Conservation (phyloP, 345 rosid species). For the Citrus unshiu region DNA sequence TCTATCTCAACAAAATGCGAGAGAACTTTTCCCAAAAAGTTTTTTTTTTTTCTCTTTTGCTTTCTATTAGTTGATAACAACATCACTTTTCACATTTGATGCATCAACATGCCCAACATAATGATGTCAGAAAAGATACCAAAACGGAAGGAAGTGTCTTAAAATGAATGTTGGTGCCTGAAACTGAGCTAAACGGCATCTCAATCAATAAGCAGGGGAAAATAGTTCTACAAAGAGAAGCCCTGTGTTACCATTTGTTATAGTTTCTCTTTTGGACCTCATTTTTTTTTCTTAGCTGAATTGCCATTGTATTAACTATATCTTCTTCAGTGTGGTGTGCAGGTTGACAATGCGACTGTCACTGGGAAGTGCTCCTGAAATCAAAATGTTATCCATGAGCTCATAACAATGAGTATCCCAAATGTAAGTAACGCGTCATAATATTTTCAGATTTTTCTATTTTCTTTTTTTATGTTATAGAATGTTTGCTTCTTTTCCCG, state of each 20-base stretch:
- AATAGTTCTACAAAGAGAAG: not conserved
- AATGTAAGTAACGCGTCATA: slow-evolving; percentile 46
- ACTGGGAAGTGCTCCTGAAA: slow-evolving; percentile 46
- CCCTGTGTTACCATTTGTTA: not conserved
- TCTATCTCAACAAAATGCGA: too few relatives aligned
- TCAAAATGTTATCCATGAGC: slow-evolving; percentile 57
- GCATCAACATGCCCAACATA: too few relatives aligned
- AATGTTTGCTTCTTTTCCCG: slow-evolving; percentile 68
- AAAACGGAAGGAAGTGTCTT: too few relatives aligned
- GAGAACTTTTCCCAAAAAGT: too few relatives aligned
- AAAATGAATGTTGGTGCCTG: too few relatives aligned
- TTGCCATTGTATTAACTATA: not conserved
- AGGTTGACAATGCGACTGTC: slow-evolving; percentile 53
- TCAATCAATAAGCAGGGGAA: not conserved
- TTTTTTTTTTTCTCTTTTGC: too few relatives aligned
- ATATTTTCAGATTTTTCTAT: slow-evolving; percentile 1
- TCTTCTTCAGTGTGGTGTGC: slow-evolving; percentile 39
- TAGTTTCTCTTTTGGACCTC: not conserved
- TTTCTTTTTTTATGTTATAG: slow-evolving; percentile 35
- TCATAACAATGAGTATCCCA: slow-evolving; percentile 32
- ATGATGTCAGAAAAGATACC: too few relatives aligned
- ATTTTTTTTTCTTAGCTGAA: not conserved
- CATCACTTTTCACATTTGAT: too few relatives aligned
- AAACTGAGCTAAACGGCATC: not conserved
- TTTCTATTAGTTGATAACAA: too few relatives aligned